Conservation (phyloP, 2,329 filamentous ascomycete species). For the Hymenoscyphus fraxineus region DNA sequence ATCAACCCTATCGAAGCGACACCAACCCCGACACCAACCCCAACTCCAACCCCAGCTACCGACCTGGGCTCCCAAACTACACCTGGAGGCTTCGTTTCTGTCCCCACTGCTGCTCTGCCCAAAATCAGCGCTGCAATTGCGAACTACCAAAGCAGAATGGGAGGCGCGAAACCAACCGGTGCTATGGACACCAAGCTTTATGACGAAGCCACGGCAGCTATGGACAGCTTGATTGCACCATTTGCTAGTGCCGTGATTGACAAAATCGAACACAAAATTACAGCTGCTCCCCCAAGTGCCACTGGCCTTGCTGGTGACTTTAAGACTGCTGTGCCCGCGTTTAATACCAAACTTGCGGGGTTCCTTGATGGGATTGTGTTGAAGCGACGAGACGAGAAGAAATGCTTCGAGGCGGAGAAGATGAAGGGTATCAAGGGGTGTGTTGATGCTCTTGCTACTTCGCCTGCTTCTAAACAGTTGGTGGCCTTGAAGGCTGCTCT, state of each 20-base stretch:
- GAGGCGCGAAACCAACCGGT: not conserved
- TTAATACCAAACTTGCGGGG: not conserved
- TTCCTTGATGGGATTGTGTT: not conserved
- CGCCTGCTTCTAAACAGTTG: not conserved
- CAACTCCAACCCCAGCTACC: not conserved
- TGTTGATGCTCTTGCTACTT: not conserved
- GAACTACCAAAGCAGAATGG: not conserved
- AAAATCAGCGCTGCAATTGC: not conserved
- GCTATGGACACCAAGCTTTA: not conserved
- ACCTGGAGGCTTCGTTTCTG: not conserved
- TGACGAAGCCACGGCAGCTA: not conserved
- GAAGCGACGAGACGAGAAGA: not conserved
- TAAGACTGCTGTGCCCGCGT: not conserved
- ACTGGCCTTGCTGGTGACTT: not conserved
- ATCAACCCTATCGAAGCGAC: too few relatives aligned
- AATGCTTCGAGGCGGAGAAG: not conserved
- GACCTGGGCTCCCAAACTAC: not conserved
- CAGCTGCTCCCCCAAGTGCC: not conserved
- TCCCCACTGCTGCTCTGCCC: not conserved
- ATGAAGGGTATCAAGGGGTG: not conserved
- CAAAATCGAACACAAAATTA: not conserved
- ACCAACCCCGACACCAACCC: not conserved
- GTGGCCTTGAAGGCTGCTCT: not conserved
- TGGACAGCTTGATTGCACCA: not conserved
- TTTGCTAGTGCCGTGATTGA: not conserved